Percentiles rank a stretch among this genome's conserved stretches.
These are phyloP conservation scores for Gloeophyllum trabeum DNA, from an alignment of 768 basidiomycete genomes.

Conservation along the genomic window DNA sequence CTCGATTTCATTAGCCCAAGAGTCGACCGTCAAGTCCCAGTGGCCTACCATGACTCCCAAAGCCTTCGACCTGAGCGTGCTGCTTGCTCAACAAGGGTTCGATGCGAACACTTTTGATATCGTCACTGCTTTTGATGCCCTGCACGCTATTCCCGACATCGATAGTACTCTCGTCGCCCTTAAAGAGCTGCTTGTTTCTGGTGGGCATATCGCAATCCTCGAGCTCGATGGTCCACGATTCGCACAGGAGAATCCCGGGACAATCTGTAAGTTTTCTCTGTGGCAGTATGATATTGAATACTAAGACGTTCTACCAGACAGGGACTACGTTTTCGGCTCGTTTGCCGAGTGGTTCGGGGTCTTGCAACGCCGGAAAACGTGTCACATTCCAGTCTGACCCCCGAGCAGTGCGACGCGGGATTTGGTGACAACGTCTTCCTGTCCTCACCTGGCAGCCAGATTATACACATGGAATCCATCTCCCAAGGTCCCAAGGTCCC, in stretches of 20 bases:
- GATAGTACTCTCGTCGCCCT: constrained; percentile 3
- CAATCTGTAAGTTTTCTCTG: constrained; percentile 9
- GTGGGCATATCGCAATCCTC: constrained; percentile 7
- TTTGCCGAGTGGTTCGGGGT: constrained; percentile 11
- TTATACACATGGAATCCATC: too few relatives aligned
- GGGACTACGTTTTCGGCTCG: too few relatives aligned
- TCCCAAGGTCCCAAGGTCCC: too few relatives aligned
- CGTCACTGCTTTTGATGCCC: constrained; percentile 8
- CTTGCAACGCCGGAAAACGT: too few relatives aligned
- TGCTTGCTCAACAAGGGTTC: constrained; percentile 7
- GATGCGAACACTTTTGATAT: constrained; percentile 8
- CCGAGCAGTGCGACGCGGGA: too few relatives aligned
- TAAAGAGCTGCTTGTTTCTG: constrained; percentile 9
- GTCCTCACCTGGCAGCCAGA: too few relatives aligned
- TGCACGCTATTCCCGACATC: constrained; percentile 9
- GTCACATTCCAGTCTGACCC: too few relatives aligned
- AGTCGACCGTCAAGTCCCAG: constrained; percentile 7
- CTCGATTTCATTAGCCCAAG: constrained; percentile 6
- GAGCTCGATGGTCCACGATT: constrained; percentile 9
- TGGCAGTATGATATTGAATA: too few relatives aligned
- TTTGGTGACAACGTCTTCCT: too few relatives aligned
- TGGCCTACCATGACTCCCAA: constrained; percentile 8
- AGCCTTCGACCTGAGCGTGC: constrained; percentile 8
- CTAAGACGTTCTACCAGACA: too few relatives aligned
- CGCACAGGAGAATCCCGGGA: constrained; percentile 2